A percentile compares a stretch with the other conserved stretches of the same genome.
phyloP scores from a whole-genome alignment of 2,329 filamentous ascomycete genomes.

The Pyrenophora seminiperda region DNA sequence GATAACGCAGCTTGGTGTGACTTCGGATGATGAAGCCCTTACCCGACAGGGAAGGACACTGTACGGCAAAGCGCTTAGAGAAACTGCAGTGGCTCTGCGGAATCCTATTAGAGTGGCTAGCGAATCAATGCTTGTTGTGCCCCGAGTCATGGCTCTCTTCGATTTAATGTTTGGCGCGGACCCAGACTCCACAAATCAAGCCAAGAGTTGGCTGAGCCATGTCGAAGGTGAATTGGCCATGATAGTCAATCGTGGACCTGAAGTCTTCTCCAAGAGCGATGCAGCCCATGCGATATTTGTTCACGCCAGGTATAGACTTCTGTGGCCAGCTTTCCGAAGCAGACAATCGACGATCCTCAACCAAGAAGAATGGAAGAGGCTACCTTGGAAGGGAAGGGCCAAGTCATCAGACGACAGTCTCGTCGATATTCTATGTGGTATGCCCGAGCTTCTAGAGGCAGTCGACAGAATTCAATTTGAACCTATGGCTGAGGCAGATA shows the following conservation, averaged over 20 bases:
- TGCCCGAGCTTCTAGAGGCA: slow-evolving; percentile 41
- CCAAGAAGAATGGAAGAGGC: slow-evolving; percentile 41
- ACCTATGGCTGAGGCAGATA: background rate
- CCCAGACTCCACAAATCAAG: slow-evolving; percentile 23
- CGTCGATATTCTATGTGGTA: slow-evolving; percentile 39
- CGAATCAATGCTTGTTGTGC: slow-evolving; percentile 35
- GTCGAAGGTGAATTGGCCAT: slow-evolving; percentile 35
- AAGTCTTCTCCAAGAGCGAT: slow-evolving; percentile 20
- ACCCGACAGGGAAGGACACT: slow-evolving; percentile 27
- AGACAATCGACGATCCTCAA: slow-evolving; percentile 40
- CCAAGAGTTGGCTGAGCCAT: slow-evolving; percentile 37
- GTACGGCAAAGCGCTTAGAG: slow-evolving; percentile 34
- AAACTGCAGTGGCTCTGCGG: slow-evolving; percentile 29
- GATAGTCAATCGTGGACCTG: slow-evolving; percentile 27
- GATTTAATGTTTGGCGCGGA: slow-evolving; percentile 41
- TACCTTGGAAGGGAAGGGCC: slow-evolving; percentile 41
- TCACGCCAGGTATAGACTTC: slow-evolving; percentile 27
- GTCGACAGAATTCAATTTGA: slow-evolving; percentile 28
- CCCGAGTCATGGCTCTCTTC: slow-evolving; percentile 31
- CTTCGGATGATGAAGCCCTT: slow-evolving; percentile 20
- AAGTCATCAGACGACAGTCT: slow-evolving; percentile 45
- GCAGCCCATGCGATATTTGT: slow-evolving; percentile 30
- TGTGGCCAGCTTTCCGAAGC: slow-evolving; percentile 44
- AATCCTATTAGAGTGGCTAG: slow-evolving; percentile 19
- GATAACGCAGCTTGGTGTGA: slow-evolving; percentile 29